Evolutionary conservation across 192 early-diverging fungal genomes (phyloP), one percentile per base, ranked within the genome.

Genomic region (Linnemannia elongata): DNA sequence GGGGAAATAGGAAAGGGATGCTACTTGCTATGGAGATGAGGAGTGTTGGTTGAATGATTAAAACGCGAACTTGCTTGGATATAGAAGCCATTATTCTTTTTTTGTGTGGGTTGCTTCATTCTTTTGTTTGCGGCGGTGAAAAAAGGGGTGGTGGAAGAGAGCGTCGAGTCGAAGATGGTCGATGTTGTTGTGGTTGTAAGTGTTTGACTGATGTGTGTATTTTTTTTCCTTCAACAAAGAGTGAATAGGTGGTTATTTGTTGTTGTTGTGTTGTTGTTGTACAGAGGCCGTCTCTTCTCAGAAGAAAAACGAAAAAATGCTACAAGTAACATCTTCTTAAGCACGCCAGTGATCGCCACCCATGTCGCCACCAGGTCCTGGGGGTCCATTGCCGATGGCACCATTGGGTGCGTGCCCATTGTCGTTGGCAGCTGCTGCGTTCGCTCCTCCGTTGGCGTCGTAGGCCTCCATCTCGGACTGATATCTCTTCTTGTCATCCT

Each of bases 401-500:
- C 81, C 75, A 36, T 72, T 82, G 4, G 60, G 79, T 66, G 27
- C 24, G 36, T 79, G 69, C 6, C 69, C 69, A 22, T 71, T 70
- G 72, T 82, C 75, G 60, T 44, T 72, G 52, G 79, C 79, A 17
- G 70, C 79, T 10, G 79, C 70, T 3, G 69, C 81, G 35, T 39
- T 49, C 1, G 82, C 82, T 66, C 82, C 76, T 74, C 76, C 82
- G 27, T 83, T 83, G 45, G 82, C 82, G 39, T 87, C 85, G 10
- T 87, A 87, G 18, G 69, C 49, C 79, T 87, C 85, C 85, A 87
- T 87, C 76, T 87, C 85, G 27, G 57, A 57, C 42, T 87, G 85
- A 20, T 87, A 87, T 74, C 85, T 41, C 85, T 87, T 87, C 79
- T 87, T 87, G 76, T 87, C 85, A 44, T 87, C 81, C 78, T 87